A percentile compares a stretch with the other conserved stretches of the same genome.
Conservation (phyloP, 352 stramenopile species). For the Phytopythium litorale region DNA sequence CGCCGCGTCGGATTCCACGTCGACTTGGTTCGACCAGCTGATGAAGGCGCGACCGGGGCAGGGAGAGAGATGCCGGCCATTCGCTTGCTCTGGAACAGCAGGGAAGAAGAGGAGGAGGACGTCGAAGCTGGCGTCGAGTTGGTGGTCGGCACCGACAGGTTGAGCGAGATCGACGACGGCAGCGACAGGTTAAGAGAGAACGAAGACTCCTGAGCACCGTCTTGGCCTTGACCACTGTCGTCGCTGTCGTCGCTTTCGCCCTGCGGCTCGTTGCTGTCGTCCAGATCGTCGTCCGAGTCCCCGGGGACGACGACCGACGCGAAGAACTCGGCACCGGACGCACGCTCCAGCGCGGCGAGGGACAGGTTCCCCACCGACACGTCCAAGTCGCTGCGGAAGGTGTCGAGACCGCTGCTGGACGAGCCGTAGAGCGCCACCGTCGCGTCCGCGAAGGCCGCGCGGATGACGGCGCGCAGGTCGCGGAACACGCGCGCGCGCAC, state of each 20-base stretch:
- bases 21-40: conserved; percentile 29
- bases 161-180: conserved; percentile 9
- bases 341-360: conserved; percentile 2
- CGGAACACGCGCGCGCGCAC: conserved; percentile 34
- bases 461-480: conserved; percentile 43
- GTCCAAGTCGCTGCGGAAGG: conserved; percentile 72
- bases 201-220: conserved; percentile 32
- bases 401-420: conserved; percentile 64
- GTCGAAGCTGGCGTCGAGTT: not conserved
- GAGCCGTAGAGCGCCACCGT: conserved; percentile 66
- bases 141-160: not conserved
- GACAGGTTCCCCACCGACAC: conserved; percentile 61
- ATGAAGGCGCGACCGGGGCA: not conserved
- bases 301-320: not conserved
- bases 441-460: conserved; percentile 30
- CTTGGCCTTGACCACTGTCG: conserved; percentile 8
- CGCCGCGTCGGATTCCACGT: conserved; percentile 72
- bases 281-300: conserved; percentile 9
- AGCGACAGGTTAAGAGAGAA: conserved; percentile 67
- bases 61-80: conserved; percentile 3
- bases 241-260: not conserved
- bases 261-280: conserved; percentile 2
- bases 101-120: not conserved
- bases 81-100: conserved; percentile 6
- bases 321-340: not conserved